Base-by-base conservation (phyloP, 768 basidiomycete genomes). In the Leccinum boreale region DNA sequence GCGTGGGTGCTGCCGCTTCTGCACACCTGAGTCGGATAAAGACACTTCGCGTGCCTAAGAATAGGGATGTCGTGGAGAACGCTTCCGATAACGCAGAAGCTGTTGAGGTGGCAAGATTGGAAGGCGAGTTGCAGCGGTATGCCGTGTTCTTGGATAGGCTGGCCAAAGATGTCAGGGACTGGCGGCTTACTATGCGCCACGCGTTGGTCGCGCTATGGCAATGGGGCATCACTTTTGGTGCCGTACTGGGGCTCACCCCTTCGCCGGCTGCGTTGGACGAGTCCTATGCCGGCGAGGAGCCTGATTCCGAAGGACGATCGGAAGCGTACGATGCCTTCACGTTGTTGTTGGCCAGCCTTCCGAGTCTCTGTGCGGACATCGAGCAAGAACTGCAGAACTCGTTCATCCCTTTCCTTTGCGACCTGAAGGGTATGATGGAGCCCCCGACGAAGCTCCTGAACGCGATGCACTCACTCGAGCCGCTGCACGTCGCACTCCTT, bases 321-420 rank as follows among this genome's bases (percentile, higher is more conserved):
- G 88, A 89, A 67, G 86, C 88, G 1, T 90, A 87, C 63, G 83
- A 88, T 57, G 86, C 89, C 10, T 89, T 91, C 67, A 70, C 87
- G 19, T 68, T 74, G 8, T 78, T 87, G n/a, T 75, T 90, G 36
- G 78, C 81, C 45, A 72, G 77, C 36, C 77, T 91, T 26, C 71
- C 82, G 21, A 79, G 81, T 1, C 77, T 86, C 14, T 79, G 79
- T 55, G 68, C 75, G 10, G 78, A 79, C 23, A 75, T 89, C 51
- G 84, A 87, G 39, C 73, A 68, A 2, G 75, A 79, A 12, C 76
- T 90, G 35, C 80, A 78, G 50, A 77, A 80, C 42, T 70, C 75
- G 46, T 73, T 92, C 9, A 70, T 90, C 15, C 81, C 80, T 8
- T 79, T 85, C 50, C 77, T 92, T 23, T 76, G 80, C 10, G 74